Percentiles rank a stretch among this genome's conserved stretches.
These are phyloP conservation scores for Diaporthe ilicicola DNA, from an alignment of 2,329 filamentous ascomycete genomes.

Conservation along the genomic window DNA sequence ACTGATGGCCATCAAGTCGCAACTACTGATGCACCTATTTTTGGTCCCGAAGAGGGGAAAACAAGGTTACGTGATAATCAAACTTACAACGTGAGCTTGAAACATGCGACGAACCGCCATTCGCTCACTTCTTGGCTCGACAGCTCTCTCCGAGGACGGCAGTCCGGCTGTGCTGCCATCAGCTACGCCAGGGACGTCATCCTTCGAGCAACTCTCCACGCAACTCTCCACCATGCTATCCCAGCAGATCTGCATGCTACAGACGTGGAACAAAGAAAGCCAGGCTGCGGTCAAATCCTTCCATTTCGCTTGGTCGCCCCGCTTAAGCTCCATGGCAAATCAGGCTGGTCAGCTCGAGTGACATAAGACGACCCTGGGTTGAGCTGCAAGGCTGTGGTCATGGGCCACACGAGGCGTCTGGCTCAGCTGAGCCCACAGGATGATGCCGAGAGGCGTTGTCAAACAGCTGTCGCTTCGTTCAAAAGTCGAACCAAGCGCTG, in stretches of 20 bases:
- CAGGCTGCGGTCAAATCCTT: not conserved
- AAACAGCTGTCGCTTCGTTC: not conserved
- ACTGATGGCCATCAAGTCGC: not conserved
- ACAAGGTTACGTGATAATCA: conserved; percentile 10
- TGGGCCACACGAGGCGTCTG: not conserved
- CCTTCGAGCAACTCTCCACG: not conserved
- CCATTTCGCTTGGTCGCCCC: not conserved
- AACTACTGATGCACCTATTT: not conserved
- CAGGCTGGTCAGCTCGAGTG: not conserved
- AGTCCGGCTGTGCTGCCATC: conserved; percentile 5
- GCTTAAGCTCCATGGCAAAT: not conserved
- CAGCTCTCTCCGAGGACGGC: not conserved
- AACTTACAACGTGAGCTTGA: conserved; percentile 1
- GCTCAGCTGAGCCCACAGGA: conserved; percentile 4
- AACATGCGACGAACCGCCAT: conserved; percentile 11
- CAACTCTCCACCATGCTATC: not conserved
- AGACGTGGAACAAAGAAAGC: not conserved
- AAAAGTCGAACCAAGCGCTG: conserved; percentile 11
- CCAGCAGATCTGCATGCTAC: not conserved
- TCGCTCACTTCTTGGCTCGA: not conserved
- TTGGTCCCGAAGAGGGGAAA: not conserved
- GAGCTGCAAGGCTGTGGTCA: conserved; percentile 13
- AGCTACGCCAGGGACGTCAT: conserved; percentile 6
- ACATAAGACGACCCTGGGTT: not conserved
- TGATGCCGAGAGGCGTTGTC: not conserved